A percentile compares a stretch with the other conserved stretches of the same genome.
phyloP scores from a whole-genome alignment of 352 stramenopile genomes.

The Peronospora farinosa region DNA sequence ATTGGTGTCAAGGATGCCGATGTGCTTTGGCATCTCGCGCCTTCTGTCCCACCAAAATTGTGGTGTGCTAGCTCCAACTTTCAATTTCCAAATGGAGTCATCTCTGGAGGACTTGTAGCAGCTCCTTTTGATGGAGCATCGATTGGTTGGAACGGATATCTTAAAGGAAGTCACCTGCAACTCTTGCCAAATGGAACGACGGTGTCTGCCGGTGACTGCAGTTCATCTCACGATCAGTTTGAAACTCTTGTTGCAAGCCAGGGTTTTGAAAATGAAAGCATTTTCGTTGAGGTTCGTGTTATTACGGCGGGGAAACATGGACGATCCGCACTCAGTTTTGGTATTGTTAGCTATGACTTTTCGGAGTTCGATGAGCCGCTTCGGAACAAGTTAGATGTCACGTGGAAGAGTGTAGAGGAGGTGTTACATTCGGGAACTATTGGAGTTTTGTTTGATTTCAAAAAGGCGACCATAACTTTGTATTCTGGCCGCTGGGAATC shows the following conservation, averaged over 20 bases:
- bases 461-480: conserved; percentile 45
- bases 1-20: conserved; percentile 57
- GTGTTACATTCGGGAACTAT: conserved; percentile 36
- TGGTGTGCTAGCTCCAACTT: conserved; percentile 46
- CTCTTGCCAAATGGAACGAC: conserved; percentile 46
- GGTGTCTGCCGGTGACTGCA: conserved; percentile 50
- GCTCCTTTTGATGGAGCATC: conserved; percentile 48
- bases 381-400: conserved; percentile 30
- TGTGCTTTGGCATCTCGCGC: conserved; percentile 55
- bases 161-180: conserved; percentile 44
- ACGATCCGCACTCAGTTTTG: conserved; percentile 41
- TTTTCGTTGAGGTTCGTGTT: conserved; percentile 62
- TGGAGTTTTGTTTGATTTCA: conserved; percentile 78
- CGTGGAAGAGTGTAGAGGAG: conserved; percentile 35
- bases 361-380: conserved; percentile 17
- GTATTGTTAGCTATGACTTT: conserved; percentile 44
- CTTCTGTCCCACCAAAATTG: conserved; percentile 51
- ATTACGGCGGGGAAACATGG: conserved; percentile 45
- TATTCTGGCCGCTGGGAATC: conserved; percentile 48
- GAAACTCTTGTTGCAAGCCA: conserved; percentile 56
- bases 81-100: conserved; percentile 48
- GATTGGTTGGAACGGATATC: conserved; percentile 59
- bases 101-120: conserved; percentile 61
- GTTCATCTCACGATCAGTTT: conserved; percentile 34
- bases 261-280: conserved; percentile 38